Evolutionary conservation across 371 early-diverging fungal genomes (phyloP), one percentile per base, ranked within the genome.

Genomic region (Mortierella sp.): DNA sequence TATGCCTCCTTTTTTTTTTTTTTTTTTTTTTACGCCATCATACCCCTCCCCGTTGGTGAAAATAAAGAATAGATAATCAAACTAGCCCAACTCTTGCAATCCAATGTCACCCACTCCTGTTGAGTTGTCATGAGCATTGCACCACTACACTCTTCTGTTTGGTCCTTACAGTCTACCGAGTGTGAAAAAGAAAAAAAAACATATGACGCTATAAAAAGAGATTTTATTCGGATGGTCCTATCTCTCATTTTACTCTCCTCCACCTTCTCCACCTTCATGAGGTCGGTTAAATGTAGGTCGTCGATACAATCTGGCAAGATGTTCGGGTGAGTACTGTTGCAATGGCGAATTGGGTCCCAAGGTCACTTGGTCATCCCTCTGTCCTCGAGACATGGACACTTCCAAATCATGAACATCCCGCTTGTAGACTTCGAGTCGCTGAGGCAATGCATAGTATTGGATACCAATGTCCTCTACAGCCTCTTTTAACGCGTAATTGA

Each of bases 401-500:
- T 64, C 65, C 47, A 60, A 46, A 21, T 51, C 60, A 45, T 66
- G 37, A 21, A 18, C n/a, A 30, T 70, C 63, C 43, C 68, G 61
- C n/a, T 77, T 57, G 21, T 66, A 68, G 18, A 77, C 30, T 53
- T 77, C 79, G 25, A 72, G 18, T 14, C 79, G 87, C 21, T 87
- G 82, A 19, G 89, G 88, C 60, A 89, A 61, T 0, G 79, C 80
- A 64, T 85, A 83, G 66, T 91, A 91, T 18, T 70, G 74, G 68
- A 93, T 90, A 6, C 83, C 83, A 37, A 91, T 77, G 14, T 88
- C 90, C 26, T 82, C 83, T 50, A 93, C 79, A 11, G 86, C 85
- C 7, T 87, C 83, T 56, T 88, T 88, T 56, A 93, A 74, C 2
- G 86, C 85, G 67, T 85, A 83, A 84, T 91, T 86, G 71, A 91